These are phyloP conservation scores for Scedosporium aurantiacum DNA, from an alignment of 2,329 filamentous ascomycete species.

Conservation along the genomic window DNA sequence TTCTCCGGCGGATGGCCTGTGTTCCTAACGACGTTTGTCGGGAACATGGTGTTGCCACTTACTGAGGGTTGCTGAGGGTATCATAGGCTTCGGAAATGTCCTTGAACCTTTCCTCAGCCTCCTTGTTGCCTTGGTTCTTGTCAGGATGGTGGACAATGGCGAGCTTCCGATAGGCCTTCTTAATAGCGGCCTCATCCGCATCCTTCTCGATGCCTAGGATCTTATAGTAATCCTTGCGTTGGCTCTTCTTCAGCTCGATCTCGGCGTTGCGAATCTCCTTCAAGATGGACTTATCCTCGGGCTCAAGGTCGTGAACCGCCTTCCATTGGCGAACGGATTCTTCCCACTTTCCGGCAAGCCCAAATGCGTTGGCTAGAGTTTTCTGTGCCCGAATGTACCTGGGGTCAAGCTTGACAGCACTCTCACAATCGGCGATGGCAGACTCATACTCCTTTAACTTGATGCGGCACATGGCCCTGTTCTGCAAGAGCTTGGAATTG, in stretches of 20 bases:
- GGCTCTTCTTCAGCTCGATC: slow-evolving; percentile 92
- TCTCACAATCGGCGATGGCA: slow-evolving; percentile 77
- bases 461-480: slow-evolving; percentile 75
- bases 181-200: slow-evolving; percentile 74
- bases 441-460: slow-evolving; percentile 74
- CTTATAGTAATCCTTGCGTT: slow-evolving; percentile 98
- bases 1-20: neutral
- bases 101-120: slow-evolving; percentile 89
- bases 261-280: slow-evolving; percentile 86
- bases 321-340: slow-evolving; percentile 85
- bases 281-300: slow-evolving; percentile 65
- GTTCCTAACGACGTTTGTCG: slow-evolving; percentile 9
- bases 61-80: slow-evolving; percentile 86
- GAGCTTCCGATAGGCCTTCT: slow-evolving; percentile 92
- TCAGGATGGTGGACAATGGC: slow-evolving; percentile 93
- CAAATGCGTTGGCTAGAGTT: slow-evolving; percentile 84
- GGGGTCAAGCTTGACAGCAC: slow-evolving; percentile 71
- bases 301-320: slow-evolving; percentile 69
- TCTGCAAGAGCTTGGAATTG: slow-evolving; percentile 90
- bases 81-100: slow-evolving; percentile 97
- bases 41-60: slow-evolving; percentile 31
- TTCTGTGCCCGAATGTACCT: slow-evolving; percentile 83
- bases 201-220: slow-evolving; percentile 84
- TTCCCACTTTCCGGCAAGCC: slow-evolving; percentile 81
- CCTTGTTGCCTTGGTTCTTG: slow-evolving; percentile 83